A percentile compares a stretch with the other conserved stretches of the same genome.
Conservation (phyloP, 78 protist genomes). For the Dictyostelium citrinum region DNA sequence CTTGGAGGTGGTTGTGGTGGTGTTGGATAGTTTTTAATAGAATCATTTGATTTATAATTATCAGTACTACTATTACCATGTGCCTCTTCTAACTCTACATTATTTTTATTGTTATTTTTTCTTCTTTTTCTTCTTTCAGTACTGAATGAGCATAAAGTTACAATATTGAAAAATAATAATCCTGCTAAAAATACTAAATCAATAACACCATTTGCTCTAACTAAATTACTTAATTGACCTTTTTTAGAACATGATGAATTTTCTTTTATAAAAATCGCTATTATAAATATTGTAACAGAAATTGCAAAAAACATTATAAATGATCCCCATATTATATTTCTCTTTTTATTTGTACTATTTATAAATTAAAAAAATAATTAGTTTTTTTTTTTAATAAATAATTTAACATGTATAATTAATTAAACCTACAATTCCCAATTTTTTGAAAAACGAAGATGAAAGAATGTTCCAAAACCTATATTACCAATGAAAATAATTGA, state of each 20-base stretch:
- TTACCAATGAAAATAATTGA: background rate
- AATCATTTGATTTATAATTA: background rate
- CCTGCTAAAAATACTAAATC: conserved; percentile 5
- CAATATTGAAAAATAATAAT: background rate
- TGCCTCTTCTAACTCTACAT: background rate
- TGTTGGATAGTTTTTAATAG: background rate
- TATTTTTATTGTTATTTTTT: background rate
- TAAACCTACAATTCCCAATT: background rate
- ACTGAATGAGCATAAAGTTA: background rate
- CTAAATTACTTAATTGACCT: background rate
- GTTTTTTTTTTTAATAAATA: background rate
- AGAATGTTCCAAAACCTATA: background rate
- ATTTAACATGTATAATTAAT: background rate
- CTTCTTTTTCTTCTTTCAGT: background rate
- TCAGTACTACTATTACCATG: background rate
- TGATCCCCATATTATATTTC: background rate
- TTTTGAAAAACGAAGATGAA: background rate
- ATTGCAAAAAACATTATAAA: background rate
- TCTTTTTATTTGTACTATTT: background rate
- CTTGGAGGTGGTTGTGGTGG: background rate
- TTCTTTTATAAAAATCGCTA: background rate
- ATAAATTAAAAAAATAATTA: background rate
- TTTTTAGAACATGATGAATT: background rate
- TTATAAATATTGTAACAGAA: background rate
- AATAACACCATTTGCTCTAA: background rate